Conservation (phyloP, 495 filamentous ascomycete genomes). For the Parmelia sp. region DNA sequence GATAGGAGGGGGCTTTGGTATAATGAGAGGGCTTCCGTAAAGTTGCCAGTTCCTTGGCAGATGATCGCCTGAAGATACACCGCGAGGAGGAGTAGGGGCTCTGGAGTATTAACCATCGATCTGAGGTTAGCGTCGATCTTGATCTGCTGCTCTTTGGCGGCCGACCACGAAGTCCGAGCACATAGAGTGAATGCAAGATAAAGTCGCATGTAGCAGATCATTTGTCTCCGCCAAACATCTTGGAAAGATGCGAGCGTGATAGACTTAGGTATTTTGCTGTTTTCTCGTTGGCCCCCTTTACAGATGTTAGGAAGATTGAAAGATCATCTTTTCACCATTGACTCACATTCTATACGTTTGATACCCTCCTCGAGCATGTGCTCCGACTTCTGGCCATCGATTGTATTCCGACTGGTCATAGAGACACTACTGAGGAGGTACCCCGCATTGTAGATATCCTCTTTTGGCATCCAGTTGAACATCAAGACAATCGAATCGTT, state of each 20-base stretch:
- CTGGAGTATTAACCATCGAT: slow-evolving; percentile 34
- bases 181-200: slow-evolving; percentile 56
- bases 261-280: slow-evolving; percentile 42
- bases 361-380: slow-evolving; percentile 62
- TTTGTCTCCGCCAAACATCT: slow-evolving; percentile 46
- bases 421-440: slow-evolving; percentile 68
- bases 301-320: slow-evolving; percentile 8
- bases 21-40: slow-evolving; percentile 56
- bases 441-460: slow-evolving; percentile 65
- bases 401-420: slow-evolving; percentile 53
- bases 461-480: slow-evolving; percentile 60
- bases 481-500: slow-evolving; percentile 44
- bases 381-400: slow-evolving; percentile 59
- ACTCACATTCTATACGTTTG: slow-evolving; percentile 49
- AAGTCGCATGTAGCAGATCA: slow-evolving; percentile 52
- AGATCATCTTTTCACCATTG: background rate
- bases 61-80: slow-evolving; percentile 70
- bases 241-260: slow-evolving; percentile 40
- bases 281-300: slow-evolving; percentile 26
- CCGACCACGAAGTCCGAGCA: slow-evolving; percentile 56
- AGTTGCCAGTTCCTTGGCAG: slow-evolving; percentile 68
- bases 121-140: slow-evolving; percentile 36
- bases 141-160: slow-evolving; percentile 42
- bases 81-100: slow-evolving; percentile 41
- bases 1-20: slow-evolving; percentile 57